Conservation (phyloP, 805 yeast genomes). For the Debaryomyces maramus region DNA sequence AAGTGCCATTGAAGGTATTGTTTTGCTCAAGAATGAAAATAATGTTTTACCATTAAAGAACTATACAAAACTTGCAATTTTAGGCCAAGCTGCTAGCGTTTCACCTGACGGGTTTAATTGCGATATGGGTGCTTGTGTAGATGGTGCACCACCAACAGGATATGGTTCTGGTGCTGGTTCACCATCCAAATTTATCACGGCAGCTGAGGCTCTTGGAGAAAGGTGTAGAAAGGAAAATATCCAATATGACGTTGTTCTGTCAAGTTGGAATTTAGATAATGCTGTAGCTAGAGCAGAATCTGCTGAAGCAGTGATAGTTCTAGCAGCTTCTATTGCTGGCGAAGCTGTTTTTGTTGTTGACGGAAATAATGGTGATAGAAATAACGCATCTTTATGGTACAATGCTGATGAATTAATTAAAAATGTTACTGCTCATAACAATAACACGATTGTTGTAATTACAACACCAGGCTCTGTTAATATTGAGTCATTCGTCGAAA, state of each 20-base stretch:
- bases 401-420: constrained; percentile 4
- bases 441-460: constrained; percentile 4
- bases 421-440: constrained; percentile 1
- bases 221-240: constrained; percentile 1
- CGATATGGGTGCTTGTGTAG: background rate
- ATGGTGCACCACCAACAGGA: constrained; percentile 5
- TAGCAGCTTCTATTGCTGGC: constrained; percentile 3
- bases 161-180: constrained; percentile 6
- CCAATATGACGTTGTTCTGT: constrained; percentile 2
- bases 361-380: constrained; percentile 4
- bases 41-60: constrained; percentile 10
- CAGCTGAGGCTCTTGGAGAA: background rate
- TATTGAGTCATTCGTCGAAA: constrained; percentile 5
- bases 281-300: background rate
- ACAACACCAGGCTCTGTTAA: constrained; percentile 3
- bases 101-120: constrained; percentile 2
- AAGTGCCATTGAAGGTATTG: constrained; percentile 11
- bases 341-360: constrained; percentile 1
- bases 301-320: constrained; percentile 1
- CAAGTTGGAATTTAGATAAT: constrained; percentile 2
- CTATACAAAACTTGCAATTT: constrained; percentile 6
- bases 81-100: constrained; percentile 9
- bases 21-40: constrained; percentile 9
- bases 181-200: constrained; percentile 1
- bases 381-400: constrained; percentile 5